Evolutionary conservation across 1,139 yeast genomes (phyloP).

Genomic region (Chernovozyma sophiae-reginae): DNA sequence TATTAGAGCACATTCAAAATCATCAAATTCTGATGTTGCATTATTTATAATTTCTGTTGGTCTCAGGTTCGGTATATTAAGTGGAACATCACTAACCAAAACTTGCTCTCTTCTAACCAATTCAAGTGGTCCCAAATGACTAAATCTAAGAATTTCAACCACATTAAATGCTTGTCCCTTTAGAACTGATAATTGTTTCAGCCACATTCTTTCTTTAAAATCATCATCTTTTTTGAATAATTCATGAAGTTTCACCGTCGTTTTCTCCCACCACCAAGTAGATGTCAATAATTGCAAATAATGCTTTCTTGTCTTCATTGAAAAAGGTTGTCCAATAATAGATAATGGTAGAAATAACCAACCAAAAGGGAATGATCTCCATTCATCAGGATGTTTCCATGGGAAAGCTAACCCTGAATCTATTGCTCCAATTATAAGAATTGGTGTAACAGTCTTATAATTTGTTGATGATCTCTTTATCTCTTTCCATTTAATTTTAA

Average conservation of each 20-base stretch:
- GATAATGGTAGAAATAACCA: slow-evolving; percentile 68
- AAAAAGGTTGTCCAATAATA: slow-evolving; percentile 66
- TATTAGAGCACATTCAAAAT: too few relatives aligned
- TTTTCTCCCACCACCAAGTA: slow-evolving; percentile 67
- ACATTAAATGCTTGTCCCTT: slow-evolving; percentile 81
- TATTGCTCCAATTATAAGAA: slow-evolving; percentile 63
- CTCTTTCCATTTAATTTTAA: slow-evolving; percentile 48
- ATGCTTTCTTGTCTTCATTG: slow-evolving; percentile 52
- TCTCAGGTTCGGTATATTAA: slow-evolving; percentile 49
- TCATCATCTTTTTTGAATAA: slow-evolving; percentile 56
- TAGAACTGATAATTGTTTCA: slow-evolving; percentile 62
- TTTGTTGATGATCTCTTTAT: slow-evolving; percentile 8
- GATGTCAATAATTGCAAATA: slow-evolving; percentile 59
- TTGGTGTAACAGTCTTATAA: slow-evolving; percentile 25
- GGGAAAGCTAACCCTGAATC: slow-evolving; percentile 77
- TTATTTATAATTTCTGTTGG: slow-evolving; percentile 15
- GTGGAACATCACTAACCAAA: slow-evolving; percentile 56
- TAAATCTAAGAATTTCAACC: slow-evolving; percentile 56
- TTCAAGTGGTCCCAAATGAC: slow-evolving; percentile 65
- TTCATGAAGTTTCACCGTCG: slow-evolving; percentile 42
- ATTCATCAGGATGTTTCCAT: slow-evolving; percentile 81
- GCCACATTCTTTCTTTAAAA: slow-evolving; percentile 65
- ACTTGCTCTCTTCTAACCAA: slow-evolving; percentile 57
- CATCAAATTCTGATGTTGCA: neutral
- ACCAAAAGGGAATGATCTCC: slow-evolving; percentile 79